Base-by-base conservation (phyloP, 371 early-diverging fungal species). In the Mucor piriformis region DNA sequence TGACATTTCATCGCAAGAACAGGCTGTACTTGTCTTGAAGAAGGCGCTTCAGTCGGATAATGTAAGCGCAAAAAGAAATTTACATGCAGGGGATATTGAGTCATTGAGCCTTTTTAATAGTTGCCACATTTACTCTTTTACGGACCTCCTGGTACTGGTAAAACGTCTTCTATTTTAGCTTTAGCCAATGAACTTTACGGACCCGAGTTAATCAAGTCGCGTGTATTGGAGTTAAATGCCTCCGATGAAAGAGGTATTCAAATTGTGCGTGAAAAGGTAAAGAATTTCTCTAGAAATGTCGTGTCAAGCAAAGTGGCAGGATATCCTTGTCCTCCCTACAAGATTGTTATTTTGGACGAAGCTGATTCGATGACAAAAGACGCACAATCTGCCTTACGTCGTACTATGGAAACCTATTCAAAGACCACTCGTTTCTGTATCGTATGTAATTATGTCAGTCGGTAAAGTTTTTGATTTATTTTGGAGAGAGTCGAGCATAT, bases 71-170 rank as follows among this genome's bases (percentile, higher is more conserved):
- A n/a, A n/a, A n/a, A n/a, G n/a, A n/a, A n/a, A n/a, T n/a, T n/a
- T n/a, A n/a, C n/a, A n/a, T n/a, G n/a, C n/a, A n/a, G n/a, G n/a
- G n/a, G n/a, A n/a, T n/a, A n/a, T n/a, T n/a, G n/a, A n/a, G n/a
- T n/a, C 2, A 37, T 38, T 10, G n/a, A 15, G 11, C 44, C 11
- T 2, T 25, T 46, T 16, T 46, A 54, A 18, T 70, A 93, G 92
- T 83, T 98, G 50, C 99, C 99, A 21, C 99, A 99, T 73, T 83
- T 99, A 32, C 79, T 99, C 32, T 97, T 99, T 71, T 97, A 99
- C 81, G 99, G 99, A 6, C 99, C 99, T 50, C 98, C 99, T 32
- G 99, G 99, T 53, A 91, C 99, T 3, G 99, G 99, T 67, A 99
- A 99, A 79, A 99, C 99, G 0, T 94, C 97, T 0, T 96, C 98